Evolutionary conservation across 1,139 yeast species (phyloP), one percentile per base, ranked within the genome.

Genomic region (Protomyces gravidus): DNA sequence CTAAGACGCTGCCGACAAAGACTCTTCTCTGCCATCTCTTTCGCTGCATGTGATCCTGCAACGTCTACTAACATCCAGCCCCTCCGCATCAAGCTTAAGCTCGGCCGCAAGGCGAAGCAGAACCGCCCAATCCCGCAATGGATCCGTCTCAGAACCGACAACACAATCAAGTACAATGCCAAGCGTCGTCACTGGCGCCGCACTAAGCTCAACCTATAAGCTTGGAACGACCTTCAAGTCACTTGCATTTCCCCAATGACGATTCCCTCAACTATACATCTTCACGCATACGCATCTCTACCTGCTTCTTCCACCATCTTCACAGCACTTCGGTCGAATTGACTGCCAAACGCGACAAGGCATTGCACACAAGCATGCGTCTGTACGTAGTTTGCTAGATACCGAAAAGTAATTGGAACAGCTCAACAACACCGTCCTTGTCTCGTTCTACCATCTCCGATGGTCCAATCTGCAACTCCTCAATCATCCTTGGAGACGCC

Each of bases 91-190:
- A 94, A 94, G 89, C 95, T 90, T 83, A 92, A 89, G 86, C 86
- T 94, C 80, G 97, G 96, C 78, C 92, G 92, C 86, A 97, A 97
- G 77, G 85, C 85, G 78, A 92, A 90, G 83, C 96, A 89, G 82
- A 92, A 90, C 94, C 89, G 98, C 84, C 97, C 97, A 77, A 86
- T 94, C 78, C 98, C 99, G 75, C 97, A 92, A 83, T 94, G 97
- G 97, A 83, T 90, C 87, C 89, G 98, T 82, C 85, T 92, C 81
- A 92, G 90, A 86, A 89, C 98, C 78, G 85, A 81, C 80, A 90
- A 89, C 95, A 89, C 85, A 74, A 86, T 92, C 84, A 88, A 71
- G 60, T 64, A 61, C 36, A 49, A 40, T 52, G 55, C 50, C 36
- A 59, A 56, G 59, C 51, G 61, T 45, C 46, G 98, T 85, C 96